Evolutionary conservation across 1,139 yeast genomes (phyloP).

Genomic region (Eremothecium gossypii): DNA sequence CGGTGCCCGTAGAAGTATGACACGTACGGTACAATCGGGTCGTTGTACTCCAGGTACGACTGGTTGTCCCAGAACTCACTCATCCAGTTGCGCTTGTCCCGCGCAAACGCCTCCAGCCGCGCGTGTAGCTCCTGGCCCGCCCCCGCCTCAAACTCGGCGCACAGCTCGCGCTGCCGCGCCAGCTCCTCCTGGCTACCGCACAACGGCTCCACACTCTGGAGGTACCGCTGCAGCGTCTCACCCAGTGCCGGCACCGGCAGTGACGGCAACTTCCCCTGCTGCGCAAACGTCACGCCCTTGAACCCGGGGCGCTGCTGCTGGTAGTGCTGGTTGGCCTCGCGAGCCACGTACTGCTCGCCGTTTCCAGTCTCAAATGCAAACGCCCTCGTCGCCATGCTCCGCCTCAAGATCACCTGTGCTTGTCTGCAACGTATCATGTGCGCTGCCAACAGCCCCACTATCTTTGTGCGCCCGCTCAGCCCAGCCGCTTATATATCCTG

Average conservation of each 20-base stretch:
- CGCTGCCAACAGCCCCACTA: too few species aligned
- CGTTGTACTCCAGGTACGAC: constrained; percentile 85
- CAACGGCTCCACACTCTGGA: constrained; percentile 65
- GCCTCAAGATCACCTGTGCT: constrained; percentile 3
- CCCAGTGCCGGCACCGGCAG: constrained; percentile 82
- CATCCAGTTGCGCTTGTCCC: constrained; percentile 73
- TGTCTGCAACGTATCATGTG: background rate
- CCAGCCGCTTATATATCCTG: too few species aligned
- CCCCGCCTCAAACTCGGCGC: constrained; percentile 58
- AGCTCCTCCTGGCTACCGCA: constrained; percentile 47
- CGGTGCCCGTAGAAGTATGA: constrained; percentile 85
- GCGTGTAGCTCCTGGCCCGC: constrained; percentile 61
- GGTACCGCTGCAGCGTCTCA: constrained; percentile 61
- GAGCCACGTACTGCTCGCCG: constrained; percentile 24
- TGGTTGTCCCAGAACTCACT: constrained; percentile 91
- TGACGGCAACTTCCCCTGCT: constrained; percentile 67
- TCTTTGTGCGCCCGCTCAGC: too few species aligned
- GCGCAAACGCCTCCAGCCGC: constrained; percentile 53
- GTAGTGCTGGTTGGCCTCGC: constrained; percentile 15
- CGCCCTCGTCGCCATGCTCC: constrained; percentile 8
- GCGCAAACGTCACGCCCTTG: constrained; percentile 64
- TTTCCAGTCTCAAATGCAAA: constrained; percentile 21
- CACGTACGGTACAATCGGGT: constrained; percentile 88
- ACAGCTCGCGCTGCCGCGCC: constrained; percentile 44
- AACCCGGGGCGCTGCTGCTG: constrained; percentile 23